A percentile compares a stretch with the other conserved stretches of the same genome.
These are phyloP conservation scores for Trichodelitschia bisporula DNA, from an alignment of 495 filamentous ascomycete species.

Conservation along the genomic window DNA sequence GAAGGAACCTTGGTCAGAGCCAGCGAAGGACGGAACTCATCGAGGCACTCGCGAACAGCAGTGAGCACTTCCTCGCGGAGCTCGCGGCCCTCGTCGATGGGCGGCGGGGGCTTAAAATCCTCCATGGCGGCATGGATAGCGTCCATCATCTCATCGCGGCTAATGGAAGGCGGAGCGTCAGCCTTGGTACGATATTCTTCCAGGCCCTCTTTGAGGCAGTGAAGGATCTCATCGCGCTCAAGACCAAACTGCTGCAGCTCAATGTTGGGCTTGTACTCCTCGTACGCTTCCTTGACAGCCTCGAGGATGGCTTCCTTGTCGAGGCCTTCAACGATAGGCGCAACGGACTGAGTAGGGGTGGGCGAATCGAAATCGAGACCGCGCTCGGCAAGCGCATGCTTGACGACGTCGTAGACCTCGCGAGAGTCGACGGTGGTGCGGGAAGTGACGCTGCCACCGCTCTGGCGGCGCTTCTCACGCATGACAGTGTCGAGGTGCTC, in stretches of 20 bases:
- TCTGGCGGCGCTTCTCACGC: conserved; percentile 47
- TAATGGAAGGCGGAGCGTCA: conserved; percentile 20
- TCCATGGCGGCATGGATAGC: conserved; percentile 65
- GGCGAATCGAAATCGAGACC: conserved; percentile 5
- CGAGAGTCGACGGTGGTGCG: conserved; percentile 37
- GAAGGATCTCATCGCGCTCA: conserved; percentile 67
- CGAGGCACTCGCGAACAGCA: conserved; percentile 52
- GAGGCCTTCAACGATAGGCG: conserved; percentile 18
- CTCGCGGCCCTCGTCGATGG: conserved; percentile 34
- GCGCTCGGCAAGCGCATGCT: conserved; percentile 46
- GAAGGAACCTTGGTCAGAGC: conserved; percentile 16
- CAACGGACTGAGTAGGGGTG: not conserved
- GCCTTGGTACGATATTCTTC: conserved; percentile 41
- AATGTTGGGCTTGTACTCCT: conserved; percentile 78
- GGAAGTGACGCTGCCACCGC: conserved; percentile 24
- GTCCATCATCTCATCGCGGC: conserved; percentile 49
- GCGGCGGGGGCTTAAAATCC: conserved; percentile 43
- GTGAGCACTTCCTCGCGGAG: conserved; percentile 55
- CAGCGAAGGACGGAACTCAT: conserved; percentile 38
- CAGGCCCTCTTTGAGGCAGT: conserved; percentile 61
- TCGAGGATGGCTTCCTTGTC: conserved; percentile 59
- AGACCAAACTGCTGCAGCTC: conserved; percentile 72
- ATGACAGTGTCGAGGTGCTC: conserved; percentile 53
- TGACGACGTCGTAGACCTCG: conserved; percentile 60
- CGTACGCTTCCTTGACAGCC: conserved; percentile 69